Base-by-base conservation (phyloP, 805 yeast species). In the Yarrowia sp. region DNA sequence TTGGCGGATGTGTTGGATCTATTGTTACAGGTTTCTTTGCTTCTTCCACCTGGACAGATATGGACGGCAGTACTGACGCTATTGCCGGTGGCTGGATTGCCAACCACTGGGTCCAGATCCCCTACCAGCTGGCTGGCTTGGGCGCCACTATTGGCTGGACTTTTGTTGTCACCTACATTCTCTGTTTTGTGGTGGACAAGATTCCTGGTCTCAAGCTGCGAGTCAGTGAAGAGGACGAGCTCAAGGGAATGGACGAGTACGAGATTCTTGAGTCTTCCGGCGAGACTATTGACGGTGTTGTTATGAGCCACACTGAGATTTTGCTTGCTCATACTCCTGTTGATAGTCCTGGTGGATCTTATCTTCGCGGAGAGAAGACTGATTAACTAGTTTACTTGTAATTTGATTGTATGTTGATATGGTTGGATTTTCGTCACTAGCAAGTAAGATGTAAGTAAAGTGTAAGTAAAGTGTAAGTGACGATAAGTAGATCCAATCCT, bases 11-110 rank as follows among this genome's bases (percentile, higher is more conserved):
- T 71, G 79, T 83, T 68, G 97, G 97, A 61, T 85, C 89, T 24
- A 78, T 88, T 22, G 76, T 92, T 75, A 93, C 98, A 24, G 98
- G 97, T 74, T 80, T 92, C 68, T 93, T 93, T 75, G 96, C 98
- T 5, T 51, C 58, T 3, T 19, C 58, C 0, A 51, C 58, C 2
- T 51, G 58, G 58, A 51, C 58, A 0, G 58, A 51, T n/a, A 51
- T 51, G 58, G 58, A 51, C 11, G 58, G 58, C 4, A 21, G 30
- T 6, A 35, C 22, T 10, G 58, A 51, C 22, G 58, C 58, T 11
- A 51, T 51, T 69, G 79, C 71, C 19, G 96, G 96, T 71, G 97
- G 97, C 67, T 90, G 96, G 95, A 77, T 92, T 67, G 88, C 89
- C 80, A 90, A 89, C 71, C 83, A 90, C 80, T 90, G 82, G 76